Evolutionary conservation across 306 rosid species (phyloP).

Genomic region (Cucurbita maxima): DNA sequence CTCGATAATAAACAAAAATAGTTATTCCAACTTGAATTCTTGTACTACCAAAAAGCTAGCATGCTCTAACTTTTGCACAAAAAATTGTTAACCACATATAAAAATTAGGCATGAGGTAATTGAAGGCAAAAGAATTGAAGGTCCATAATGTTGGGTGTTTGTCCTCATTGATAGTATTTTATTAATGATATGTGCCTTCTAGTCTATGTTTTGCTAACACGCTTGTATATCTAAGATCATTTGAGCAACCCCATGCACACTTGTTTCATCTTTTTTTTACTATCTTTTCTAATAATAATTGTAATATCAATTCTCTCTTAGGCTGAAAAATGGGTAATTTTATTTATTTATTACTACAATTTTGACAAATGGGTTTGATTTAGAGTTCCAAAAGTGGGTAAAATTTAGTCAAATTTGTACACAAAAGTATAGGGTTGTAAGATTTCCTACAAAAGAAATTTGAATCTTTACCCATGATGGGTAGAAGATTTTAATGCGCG

Average conservation of each 20-base stretch:
- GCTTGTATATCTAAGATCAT: background rate
- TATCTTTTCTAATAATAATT: background rate
- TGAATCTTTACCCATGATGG: background rate
- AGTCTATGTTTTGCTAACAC: background rate
- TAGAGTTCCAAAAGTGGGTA: background rate
- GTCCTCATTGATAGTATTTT: background rate
- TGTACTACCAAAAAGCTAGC: too few relatives aligned
- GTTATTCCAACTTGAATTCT: too few relatives aligned
- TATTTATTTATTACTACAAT: background rate
- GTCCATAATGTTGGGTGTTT: background rate
- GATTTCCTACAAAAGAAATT: background rate
- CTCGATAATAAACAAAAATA: too few relatives aligned
- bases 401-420: background rate
- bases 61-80: background rate
- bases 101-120: background rate
- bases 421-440: background rate
- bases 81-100: background rate
- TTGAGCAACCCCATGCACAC: background rate
- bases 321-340: background rate
- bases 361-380: background rate
- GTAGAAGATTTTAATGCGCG: too few relatives aligned
- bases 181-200: background rate
- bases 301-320: background rate
- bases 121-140: background rate
- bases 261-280: background rate